phyloP scores from a whole-genome alignment of 2,329 filamentous ascomycete genomes.

The Cladosporium cucumerinum region DNA sequence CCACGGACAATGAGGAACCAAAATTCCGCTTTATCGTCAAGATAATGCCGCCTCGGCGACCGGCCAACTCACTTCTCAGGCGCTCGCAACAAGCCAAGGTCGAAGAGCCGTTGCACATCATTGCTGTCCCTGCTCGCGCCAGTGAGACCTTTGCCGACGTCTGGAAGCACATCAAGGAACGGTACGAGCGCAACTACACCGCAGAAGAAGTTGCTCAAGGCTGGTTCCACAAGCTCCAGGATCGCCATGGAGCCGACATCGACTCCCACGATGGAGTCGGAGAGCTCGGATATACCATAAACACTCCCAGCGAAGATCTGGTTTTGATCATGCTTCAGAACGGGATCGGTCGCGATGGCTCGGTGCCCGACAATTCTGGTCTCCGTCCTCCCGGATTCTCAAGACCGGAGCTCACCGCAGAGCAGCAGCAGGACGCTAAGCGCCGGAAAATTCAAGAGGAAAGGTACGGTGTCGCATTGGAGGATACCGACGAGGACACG shows the following conservation, averaged over 20 bases:
- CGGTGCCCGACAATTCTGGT: slow-evolving; percentile 12
- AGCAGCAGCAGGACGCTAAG: slow-evolving; percentile 15
- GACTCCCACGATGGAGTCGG: slow-evolving; percentile 15
- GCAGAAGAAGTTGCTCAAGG: slow-evolving; percentile 10
- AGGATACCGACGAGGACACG: slow-evolving; percentile 7
- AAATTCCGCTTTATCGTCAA: slow-evolving; percentile 15
- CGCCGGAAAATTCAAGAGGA: slow-evolving; percentile 10
- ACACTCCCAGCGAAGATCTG: slow-evolving; percentile 5
- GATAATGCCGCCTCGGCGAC: slow-evolving; percentile 15
- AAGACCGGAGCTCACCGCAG: background rate
- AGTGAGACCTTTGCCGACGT: slow-evolving; percentile 15
- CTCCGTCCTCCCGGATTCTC: slow-evolving; percentile 11
- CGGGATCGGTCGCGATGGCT: slow-evolving; percentile 13
- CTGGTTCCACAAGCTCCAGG: slow-evolving; percentile 16
- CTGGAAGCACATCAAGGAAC: slow-evolving; percentile 14
- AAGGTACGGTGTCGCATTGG: slow-evolving; percentile 12
- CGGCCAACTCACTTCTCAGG: slow-evolving; percentile 10
- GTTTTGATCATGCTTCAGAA: slow-evolving; percentile 14
- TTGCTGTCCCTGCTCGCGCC: slow-evolving; percentile 7
- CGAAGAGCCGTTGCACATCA: slow-evolving; percentile 5
- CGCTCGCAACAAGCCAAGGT: slow-evolving; percentile 2
- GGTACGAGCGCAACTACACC: slow-evolving; percentile 10
- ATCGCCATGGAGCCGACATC: slow-evolving; percentile 10
- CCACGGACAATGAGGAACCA: background rate
- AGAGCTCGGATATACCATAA: slow-evolving; percentile 9